Evolutionary conservation across 2,329 filamentous ascomycete species (phyloP).

Genomic region (Pestalotiopsis sp.): DNA sequence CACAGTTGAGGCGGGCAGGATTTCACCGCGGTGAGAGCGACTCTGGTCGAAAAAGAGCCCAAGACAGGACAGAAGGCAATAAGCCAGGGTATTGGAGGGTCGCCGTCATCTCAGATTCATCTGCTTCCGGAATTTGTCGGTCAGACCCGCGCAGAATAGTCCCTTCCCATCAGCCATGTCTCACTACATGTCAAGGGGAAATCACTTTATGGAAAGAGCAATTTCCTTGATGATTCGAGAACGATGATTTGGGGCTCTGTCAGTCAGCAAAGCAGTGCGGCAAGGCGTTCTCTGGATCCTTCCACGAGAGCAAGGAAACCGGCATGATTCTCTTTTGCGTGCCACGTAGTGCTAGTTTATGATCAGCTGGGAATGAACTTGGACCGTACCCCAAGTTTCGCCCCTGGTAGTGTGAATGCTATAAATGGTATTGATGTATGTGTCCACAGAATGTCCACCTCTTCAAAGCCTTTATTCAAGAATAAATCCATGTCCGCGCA

Average conservation of each 20-base stretch:
- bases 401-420: background rate
- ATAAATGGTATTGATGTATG: conserved; percentile 1
- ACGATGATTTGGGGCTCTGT: background rate
- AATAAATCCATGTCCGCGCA: background rate
- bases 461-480: background rate
- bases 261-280: background rate
- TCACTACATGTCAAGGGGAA: background rate
- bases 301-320: background rate
- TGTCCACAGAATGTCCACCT: background rate
- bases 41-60: no score
- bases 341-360: background rate
- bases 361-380: background rate
- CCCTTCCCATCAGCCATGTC: background rate
- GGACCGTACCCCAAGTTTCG: background rate
- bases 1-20: no score
- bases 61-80: no score
- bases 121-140: no score
- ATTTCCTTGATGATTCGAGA: background rate
- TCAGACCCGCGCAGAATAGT: background rate
- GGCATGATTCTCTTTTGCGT: background rate
- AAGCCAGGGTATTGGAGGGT: no score
- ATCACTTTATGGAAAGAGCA: background rate
- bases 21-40: no score
- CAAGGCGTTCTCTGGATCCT: background rate
- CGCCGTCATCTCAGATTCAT: no score